phyloP scores from a whole-genome alignment of 257 asterid genomes.

The Solanum infundibuliforme region DNA sequence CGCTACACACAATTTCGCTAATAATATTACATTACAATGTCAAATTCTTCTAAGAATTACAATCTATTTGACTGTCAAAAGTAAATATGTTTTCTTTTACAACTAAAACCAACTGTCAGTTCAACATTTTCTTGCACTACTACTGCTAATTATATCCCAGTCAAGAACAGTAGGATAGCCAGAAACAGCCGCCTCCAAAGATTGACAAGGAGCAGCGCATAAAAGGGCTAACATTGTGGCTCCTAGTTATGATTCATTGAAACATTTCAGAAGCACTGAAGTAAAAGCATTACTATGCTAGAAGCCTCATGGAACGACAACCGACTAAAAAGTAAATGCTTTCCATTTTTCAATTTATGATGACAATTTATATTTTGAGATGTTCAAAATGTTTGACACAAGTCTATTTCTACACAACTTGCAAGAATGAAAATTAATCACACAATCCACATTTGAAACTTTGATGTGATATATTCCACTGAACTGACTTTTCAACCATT shows the following conservation, averaged over 20 bases:
- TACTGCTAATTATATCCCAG: neutral
- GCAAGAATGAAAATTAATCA: neutral
- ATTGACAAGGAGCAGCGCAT: neutral
- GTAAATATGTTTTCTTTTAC: neutral
- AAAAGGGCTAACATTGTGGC: neutral
- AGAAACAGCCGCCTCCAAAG: neutral
- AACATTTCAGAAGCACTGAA: neutral
- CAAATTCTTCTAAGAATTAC: neutral
- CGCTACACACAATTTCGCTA: neutral
- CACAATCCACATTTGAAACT: neutral
- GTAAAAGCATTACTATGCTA: neutral
- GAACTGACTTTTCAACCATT: neutral
- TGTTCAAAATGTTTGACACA: neutral
- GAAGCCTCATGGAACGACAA: neutral
- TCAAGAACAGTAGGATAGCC: neutral
- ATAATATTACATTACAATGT: neutral
- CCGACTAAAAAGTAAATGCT: neutral
- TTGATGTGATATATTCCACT: neutral
- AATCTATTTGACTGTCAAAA: neutral
- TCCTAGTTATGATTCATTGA: neutral
- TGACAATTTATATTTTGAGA: neutral
- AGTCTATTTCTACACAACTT: neutral
- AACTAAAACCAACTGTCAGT: neutral
- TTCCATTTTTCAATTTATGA: neutral
- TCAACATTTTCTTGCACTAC: neutral